Base-by-base conservation (phyloP, 106 monocot species). In the Dioscorea alata region DNA sequence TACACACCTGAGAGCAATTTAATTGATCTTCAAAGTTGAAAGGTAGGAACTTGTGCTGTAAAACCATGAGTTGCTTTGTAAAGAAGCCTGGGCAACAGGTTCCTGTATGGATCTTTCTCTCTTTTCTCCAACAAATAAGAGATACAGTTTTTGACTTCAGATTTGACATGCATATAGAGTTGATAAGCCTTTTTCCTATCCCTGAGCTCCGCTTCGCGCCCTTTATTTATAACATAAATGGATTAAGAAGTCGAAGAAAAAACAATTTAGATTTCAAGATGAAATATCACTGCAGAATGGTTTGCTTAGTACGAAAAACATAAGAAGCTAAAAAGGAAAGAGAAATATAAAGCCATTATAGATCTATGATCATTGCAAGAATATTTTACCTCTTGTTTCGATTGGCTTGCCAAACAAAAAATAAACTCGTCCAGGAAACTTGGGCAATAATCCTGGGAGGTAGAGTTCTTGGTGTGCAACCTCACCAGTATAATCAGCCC, bases 381-480 rank as follows among this genome's bases (percentile, higher is more conserved):
- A 6, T 42, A 42, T 59, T 59, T 25, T 70, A 87, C 91, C 87
- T 82, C 61, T 80, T 22, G 84, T 92, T 76, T 85, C 71, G 33
- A 92, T 92, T 13, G 88, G 92, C 69, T 74, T 92, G 10, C 83
- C 92, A 59, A 92, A 92, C 31, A 88, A 71, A 83, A 68, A 85
- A 72, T 92, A 92, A 68, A 92, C 76, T 31, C 92, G 79, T 13
- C 88, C 92, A 60, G 88, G 92, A 49, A 92, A 49, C 70, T 83
- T 88, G 17, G 88, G 92, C 34, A 84, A 58, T 18, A 85, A 33
- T 42, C 74, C 49, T 57, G 82, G 69, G n/a, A 81, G 66, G 57
- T 92, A 64, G 62, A 92, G 65, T 1, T 71, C 58, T 72, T 92
- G 92, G 14, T 88, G 76, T 61, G 65, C 71, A 21, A 88, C 66